These are phyloP conservation scores for Mucor indicus DNA, from an alignment of 371 early-diverging fungal genomes.

Conservation along the genomic window DNA sequence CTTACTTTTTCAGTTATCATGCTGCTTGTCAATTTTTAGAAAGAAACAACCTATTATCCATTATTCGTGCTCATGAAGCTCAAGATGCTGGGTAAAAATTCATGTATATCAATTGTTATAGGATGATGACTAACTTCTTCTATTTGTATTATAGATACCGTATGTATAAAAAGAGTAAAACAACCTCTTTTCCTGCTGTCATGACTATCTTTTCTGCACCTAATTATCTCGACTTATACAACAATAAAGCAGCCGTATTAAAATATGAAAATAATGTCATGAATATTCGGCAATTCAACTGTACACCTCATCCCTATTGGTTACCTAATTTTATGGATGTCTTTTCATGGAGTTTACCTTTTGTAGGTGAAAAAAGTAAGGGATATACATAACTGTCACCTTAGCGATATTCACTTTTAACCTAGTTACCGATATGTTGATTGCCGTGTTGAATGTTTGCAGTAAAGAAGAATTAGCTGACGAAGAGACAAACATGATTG, in stretches of 20 bases:
- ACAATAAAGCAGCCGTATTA: constrained; percentile 97
- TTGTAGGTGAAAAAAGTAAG: constrained; percentile 96
- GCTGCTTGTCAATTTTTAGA: constrained; percentile 94
- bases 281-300: constrained; percentile 92
- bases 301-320: constrained; percentile 95
- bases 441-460: constrained; percentile 90
- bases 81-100: constrained; percentile 84
- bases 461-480: constrained; percentile 73
- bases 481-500: constrained; percentile 36
- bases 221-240: constrained; percentile 96
- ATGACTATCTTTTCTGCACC: constrained; percentile 98
- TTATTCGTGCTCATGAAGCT: constrained; percentile 98
- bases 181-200: constrained; percentile 95
- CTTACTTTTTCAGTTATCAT: constrained; percentile 85
- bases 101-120: neutral
- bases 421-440: constrained; percentile 90
- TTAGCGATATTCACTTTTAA: neutral
- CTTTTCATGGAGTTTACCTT: constrained; percentile 97
- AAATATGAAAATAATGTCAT: constrained; percentile 96
- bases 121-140: no score
- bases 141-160: constrained; percentile 73
- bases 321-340: constrained; percentile 97
- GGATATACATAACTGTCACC: neutral
- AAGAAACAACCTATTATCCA: constrained; percentile 86
- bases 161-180: constrained; percentile 92